Evolutionary conservation across 2,329 filamentous ascomycete genomes (phyloP).

Genomic region (Penicillium polonicum): DNA sequence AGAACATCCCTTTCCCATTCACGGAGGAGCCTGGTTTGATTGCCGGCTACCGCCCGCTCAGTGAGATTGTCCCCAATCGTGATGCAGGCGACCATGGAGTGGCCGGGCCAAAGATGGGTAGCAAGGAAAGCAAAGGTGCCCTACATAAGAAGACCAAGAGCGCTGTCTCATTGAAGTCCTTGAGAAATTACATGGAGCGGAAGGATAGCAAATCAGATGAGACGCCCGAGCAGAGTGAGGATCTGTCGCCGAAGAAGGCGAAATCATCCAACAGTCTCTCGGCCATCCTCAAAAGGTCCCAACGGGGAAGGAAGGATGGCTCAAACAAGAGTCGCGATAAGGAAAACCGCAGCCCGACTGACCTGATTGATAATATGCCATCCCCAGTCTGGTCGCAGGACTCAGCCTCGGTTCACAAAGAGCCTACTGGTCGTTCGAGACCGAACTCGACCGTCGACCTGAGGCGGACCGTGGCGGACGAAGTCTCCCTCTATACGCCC

Average conservation of each 20-base stretch:
- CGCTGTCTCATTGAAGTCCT: conserved; percentile 53
- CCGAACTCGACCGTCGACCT: conserved; percentile 45
- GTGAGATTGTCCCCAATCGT: conserved; percentile 41
- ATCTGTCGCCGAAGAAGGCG: conserved; percentile 61
- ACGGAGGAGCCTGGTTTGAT: conserved; percentile 51
- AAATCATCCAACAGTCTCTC: conserved; percentile 84
- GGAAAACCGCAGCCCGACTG: conserved; percentile 71
- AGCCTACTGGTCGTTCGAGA: conserved; percentile 34
- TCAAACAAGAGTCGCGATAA: conserved; percentile 64
- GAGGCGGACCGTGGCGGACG: conserved; percentile 50
- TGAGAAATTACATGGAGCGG: conserved; percentile 48
- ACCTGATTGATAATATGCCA: conserved; percentile 46
- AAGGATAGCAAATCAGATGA: conserved; percentile 41
- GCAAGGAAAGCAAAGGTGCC: conserved; percentile 35
- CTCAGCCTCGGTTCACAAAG: conserved; percentile 43
- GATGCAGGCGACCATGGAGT: conserved; percentile 29
- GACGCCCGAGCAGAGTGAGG: conserved; percentile 36
- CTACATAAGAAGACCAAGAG: conserved; percentile 57
- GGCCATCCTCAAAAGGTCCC: conserved; percentile 70
- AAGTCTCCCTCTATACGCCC: conserved; percentile 60
- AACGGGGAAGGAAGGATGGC: conserved; percentile 63
- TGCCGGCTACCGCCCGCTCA: conserved; percentile 34
- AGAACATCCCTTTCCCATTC: conserved; percentile 41
- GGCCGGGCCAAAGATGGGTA: conserved; percentile 39
- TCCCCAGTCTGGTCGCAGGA: conserved; percentile 84